Evolutionary conservation across 2,329 filamentous ascomycete species (phyloP), one percentile per base, ranked within the genome.

Genomic region (Aspergillus pseudoglaucus): DNA sequence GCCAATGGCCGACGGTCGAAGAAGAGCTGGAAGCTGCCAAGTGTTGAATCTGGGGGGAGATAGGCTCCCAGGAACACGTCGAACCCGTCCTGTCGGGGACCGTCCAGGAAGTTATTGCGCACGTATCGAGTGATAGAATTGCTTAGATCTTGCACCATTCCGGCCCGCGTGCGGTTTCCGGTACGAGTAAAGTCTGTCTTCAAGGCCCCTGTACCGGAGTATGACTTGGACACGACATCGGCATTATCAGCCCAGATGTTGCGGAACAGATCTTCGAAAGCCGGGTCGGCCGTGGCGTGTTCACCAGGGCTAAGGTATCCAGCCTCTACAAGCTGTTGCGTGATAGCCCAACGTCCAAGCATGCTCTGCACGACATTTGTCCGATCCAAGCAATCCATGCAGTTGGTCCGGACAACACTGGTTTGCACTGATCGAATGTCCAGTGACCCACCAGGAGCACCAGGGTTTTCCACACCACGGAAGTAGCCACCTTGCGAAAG

Each of bases 231-330:
- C 30, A 98, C 90, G 20, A 94, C 86, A 66, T 98, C 93, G 47
- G 94, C 93, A 62, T 98, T 98, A 71, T 98, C 93, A 25, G 93
- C 93, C 93, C 93, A 98, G 14, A 97, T 78, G 69, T 97, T 97
- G 57, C 93, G 88, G 81, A 97, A 98, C 49, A 97, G 75, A 59
- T 86, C 77, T 68, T 96, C 90, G 65, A 98, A 98, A 1, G 78
- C 81, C 10, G 79, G 74, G 61, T 96, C 89, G 59, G 90, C 87
- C 49, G 84, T 83, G 58, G 93, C 90, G 18, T 79, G 83, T 60
- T 91, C 82, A 47, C 90, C 90, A 22, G 82, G 80, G 45, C 80
- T 71, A 59, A 97, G 80, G 45, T 96, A 74, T 32, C 90, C 90
- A 3, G 89, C 74, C 59, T 97, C 91, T 53, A 84, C 80, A 48